Base-by-base conservation (phyloP, 805 yeast genomes). In the Wickerhamiella alocasiicola region DNA sequence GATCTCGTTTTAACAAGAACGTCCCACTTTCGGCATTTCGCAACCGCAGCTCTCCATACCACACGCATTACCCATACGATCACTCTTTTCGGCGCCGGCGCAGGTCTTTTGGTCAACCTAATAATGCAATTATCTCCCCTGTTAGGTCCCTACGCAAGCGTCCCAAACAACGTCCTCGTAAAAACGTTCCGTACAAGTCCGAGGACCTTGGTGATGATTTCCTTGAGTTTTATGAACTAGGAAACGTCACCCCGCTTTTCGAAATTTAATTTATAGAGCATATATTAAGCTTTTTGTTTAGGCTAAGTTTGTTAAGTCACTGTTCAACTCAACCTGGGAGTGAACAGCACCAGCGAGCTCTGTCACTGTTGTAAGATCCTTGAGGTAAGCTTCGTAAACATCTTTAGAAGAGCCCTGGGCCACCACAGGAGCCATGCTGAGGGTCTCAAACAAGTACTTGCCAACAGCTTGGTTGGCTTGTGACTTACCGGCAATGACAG, bases 1-100 rank as follows among this genome's bases (percentile, higher is more conserved):
- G 52, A 46, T 56, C 34, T 49, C 39, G 68, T 57, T 44, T 63
- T 59, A 56, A 51, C 41, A 36, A 51, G 49, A 39, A 68, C 42
- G 76, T 84, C 6, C 96, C 96, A 3, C 61, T 87, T 30, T 81
- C 93, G 2, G 96, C 96, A 1, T 88, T 88, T 58, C 67, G 97
- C 54, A 87, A 84, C 61, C 79, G 84, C 53, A 80, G 81, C 9
- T 59, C 72, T 17, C 44, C 40, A 16, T 32, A 43, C 34, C 31
- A 20, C 11, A 12, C 28, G 12, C 51, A 48, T 9, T 54, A 45
- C 9, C 20, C 25, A 19, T 43, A 42, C 16, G 36, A 39, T 21
- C 43, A 42, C 31, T 47, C 54, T 24, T 39, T 44, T 16, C 47
- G 41, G 17, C 45, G 51, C 9, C 51, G 57, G 11, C 39, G 47